Evolutionary conservation across 441 rosid species (phyloP), one percentile per base, ranked within the genome.

Genomic region (Adansonia grandidieri): DNA sequence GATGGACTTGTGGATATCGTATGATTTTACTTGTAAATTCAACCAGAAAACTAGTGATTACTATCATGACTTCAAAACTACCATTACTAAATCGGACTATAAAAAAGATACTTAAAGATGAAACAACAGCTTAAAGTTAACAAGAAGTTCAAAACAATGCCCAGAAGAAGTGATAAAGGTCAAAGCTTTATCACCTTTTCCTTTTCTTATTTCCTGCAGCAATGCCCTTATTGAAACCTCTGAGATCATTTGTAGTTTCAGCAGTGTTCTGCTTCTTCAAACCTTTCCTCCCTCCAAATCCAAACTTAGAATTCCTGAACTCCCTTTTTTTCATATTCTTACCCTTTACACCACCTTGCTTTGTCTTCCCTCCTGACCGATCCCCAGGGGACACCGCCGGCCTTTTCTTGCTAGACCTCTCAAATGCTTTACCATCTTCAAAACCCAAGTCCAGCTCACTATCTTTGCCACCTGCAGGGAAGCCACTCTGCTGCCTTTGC

Each of bases 401-500:
- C 62, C 62, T 17, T 57, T 17, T 57, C 62, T 57, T 57, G 24
- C 3, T 7, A 0, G 62, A 57, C 62, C 62, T 57, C 62, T 57
- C 24, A 1, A 57, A 57, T 17, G 62, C 1, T 19, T 57, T 89
- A 1, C 91, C 92, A 0, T 87, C 91, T 45, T 86, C 92, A 22
- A 96, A 94, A 60, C 87, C 81, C 37, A 93, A 86, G 40, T 87
- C 89, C 50, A 85, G 48, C 14, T 85, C 91, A 5, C 85, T 87
- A 0, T 78, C 94, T 75, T 92, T 28, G 32, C 32, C 32, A 28
- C 32, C 32, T 28, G 32, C 32, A 28, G 32, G 32, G 22, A 57
- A 57, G 72, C 97, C 97, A 19, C 94, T 93, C 81, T 89, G 89
- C 84, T 92, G 92, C 83, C 97, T 90, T 84, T 92, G 95, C 82